Conservation (phyloP, 2,329 filamentous ascomycete species). For the Fusarium vanettenii region DNA sequence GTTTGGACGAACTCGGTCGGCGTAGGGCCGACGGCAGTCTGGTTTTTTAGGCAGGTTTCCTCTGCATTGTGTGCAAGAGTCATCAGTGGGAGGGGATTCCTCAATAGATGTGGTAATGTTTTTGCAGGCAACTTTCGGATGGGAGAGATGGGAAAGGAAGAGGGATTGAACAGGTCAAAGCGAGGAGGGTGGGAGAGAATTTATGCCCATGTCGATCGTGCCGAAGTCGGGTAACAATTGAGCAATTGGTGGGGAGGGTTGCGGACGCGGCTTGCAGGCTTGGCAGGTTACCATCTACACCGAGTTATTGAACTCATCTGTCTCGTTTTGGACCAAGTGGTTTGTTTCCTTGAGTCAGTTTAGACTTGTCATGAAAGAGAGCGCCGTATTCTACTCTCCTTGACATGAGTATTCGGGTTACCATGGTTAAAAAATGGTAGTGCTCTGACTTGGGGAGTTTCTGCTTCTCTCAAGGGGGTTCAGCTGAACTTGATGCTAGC, state of each 20-base stretch:
- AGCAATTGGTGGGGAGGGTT: background rate
- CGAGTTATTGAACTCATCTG: background rate
- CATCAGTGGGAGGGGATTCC: conserved; percentile 17
- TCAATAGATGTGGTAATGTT: conserved; percentile 4
- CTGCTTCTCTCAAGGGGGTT: background rate
- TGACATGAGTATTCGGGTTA: background rate
- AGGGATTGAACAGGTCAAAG: background rate
- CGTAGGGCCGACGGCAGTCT: conserved; percentile 8
- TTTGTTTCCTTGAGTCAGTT: background rate
- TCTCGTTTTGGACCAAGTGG: background rate
- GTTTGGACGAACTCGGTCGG: conserved; percentile 20
- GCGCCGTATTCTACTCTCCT: background rate
- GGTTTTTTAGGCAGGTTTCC: conserved; percentile 47
- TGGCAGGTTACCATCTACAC: conserved; percentile 3
- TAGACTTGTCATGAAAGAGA: background rate
- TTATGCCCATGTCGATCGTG: conserved; percentile 7
- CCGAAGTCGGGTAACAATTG: conserved; percentile 22
- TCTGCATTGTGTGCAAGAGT: conserved; percentile 42
- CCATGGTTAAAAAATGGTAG: background rate
- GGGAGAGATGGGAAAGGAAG: background rate
- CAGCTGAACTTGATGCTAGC: background rate
- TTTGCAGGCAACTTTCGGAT: background rate
- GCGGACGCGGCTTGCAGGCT: conserved; percentile 12
- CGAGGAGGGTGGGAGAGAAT: background rate
- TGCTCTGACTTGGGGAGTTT: too few relatives aligned